Evolutionary conservation across 2,329 filamentous ascomycete species (phyloP), one percentile per base, ranked within the genome.

Genomic region (Cyphellophora attinorum): DNA sequence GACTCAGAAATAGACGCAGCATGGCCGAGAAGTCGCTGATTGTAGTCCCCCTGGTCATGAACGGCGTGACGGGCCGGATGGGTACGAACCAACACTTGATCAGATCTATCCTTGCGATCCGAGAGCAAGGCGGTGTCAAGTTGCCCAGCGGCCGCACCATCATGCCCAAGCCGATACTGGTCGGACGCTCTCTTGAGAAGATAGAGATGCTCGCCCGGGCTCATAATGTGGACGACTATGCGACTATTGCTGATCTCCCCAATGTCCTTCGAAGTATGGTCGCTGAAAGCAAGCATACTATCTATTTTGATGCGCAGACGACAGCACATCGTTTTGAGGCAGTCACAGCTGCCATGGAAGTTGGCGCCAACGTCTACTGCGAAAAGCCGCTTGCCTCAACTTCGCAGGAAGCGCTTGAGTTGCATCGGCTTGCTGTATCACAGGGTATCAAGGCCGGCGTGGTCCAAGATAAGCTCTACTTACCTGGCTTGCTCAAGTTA

Each of bases 61-160:
- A 35, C 14, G 33, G 33, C 21, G 33, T 35, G n/a, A 35, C 33
- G 12, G 33, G 33, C 21, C 33, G 33, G 5, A 35, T 35, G 33
- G 33, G 33, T 5, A 35, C 33, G 12, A 35, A 35, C 25, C 33
- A 35, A 29, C 33, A 35, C 25, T 25, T 35, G 5, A 17, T 35
- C 14, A 19, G 33, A 10, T 35, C 33, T 11, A 35, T 35, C 12
- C 11, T 8, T 13, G 33, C 33, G 4, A 35, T 35, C 13, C 11
- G 19, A 4, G 13, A 19, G 5, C 12, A 29, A 17, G 33, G 33
- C 5, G 33, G 33, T n/a, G 14, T 29, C n/a, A 29, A 14, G 33
- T 15, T 28, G 4, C 5, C 21, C 11, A n/a, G 29, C 12, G 25
- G 33, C n/a, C 11, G 12, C n/a, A 28, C 13, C 21, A 28, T 35